Evolutionary conservation across 2,329 filamentous ascomycete genomes (phyloP).

Genomic region (Aspergillus aculeatus): DNA sequence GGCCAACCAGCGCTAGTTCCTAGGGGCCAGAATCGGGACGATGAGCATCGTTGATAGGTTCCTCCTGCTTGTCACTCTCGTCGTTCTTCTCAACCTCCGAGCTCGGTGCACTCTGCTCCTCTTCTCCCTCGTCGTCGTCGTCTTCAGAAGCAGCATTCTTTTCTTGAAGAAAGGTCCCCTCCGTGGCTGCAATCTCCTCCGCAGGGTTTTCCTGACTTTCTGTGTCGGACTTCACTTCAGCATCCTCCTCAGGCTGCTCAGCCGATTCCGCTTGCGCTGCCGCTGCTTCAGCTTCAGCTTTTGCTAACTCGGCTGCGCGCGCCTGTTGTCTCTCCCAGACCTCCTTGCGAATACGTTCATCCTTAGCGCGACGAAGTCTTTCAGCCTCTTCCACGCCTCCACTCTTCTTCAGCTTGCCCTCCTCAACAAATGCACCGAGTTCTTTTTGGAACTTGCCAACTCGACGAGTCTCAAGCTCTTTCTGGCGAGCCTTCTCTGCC

Average conservation of each 20-base stretch:
- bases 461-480: slow-evolving; percentile 75
- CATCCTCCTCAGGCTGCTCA: slow-evolving; percentile 10
- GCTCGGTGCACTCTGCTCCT: slow-evolving; percentile 2
- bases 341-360: slow-evolving; percentile 81
- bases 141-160: slow-evolving; percentile 9
- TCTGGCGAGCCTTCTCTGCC: slow-evolving; percentile 87
- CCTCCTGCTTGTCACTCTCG: not conserved
- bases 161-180: slow-evolving; percentile 7
- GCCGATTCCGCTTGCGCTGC: slow-evolving; percentile 20
- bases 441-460: slow-evolving; percentile 82
- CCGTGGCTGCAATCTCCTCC: slow-evolving; percentile 10
- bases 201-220: not conserved
- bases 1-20: slow-evolving; percentile 2
- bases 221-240: slow-evolving; percentile 3
- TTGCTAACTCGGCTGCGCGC: slow-evolving; percentile 51
- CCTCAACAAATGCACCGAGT: slow-evolving; percentile 77
- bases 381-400: slow-evolving; percentile 95
- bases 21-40: slow-evolving; percentile 1
- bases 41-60: not conserved
- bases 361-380: slow-evolving; percentile 75
- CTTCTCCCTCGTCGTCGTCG: slow-evolving; percentile 4
- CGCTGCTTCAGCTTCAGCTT: slow-evolving; percentile 31
- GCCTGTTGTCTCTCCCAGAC: slow-evolving; percentile 58
- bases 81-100: slow-evolving; percentile 9
- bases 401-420: slow-evolving; percentile 92